A percentile compares a stretch with the other conserved stretches of the same genome.
Evolutionary conservation across 768 basidiomycete genomes (phyloP).

Genomic region (Amanita pallidorosea): DNA sequence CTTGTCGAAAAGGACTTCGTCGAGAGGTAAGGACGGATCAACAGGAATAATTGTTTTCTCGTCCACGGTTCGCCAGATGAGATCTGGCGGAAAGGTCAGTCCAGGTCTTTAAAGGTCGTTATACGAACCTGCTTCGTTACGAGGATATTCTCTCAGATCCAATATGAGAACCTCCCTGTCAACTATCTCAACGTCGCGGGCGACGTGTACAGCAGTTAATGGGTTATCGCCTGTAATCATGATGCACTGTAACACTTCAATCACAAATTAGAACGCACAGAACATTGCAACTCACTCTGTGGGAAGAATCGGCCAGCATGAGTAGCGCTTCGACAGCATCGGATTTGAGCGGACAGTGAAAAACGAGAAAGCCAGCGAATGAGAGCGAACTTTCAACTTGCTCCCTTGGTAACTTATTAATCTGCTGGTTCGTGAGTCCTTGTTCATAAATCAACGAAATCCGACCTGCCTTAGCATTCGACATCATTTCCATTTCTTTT

Average conservation of each 20-base stretch:
- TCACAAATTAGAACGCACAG: background rate
- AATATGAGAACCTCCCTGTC: constrained; percentile 92
- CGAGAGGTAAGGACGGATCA: constrained; percentile 69
- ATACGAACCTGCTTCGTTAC: constrained; percentile 51
- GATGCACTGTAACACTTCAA: constrained; percentile 52
- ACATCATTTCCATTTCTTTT: constrained; percentile 70
- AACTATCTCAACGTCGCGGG: constrained; percentile 92
- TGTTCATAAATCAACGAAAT: background rate
- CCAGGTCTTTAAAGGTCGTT: background rate
- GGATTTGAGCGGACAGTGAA: constrained; percentile 93
- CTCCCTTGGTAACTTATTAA: constrained; percentile 80
- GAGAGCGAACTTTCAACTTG: constrained; percentile 65
- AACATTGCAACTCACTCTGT: constrained; percentile 55
- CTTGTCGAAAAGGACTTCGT: constrained; percentile 62
- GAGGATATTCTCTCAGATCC: constrained; percentile 76
- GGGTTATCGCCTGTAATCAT: constrained; percentile 99
- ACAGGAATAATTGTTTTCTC: constrained; percentile 85
- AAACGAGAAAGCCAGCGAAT: constrained; percentile 97
- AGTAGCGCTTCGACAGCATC: constrained; percentile 87
- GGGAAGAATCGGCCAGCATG: constrained; percentile 93
- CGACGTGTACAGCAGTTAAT: constrained; percentile 92
- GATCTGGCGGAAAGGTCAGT: constrained; percentile 33
- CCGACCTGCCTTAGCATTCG: constrained; percentile 55
- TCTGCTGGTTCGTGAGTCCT: constrained; percentile 30
- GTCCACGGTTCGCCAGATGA: constrained; percentile 91